A percentile compares a stretch with the other conserved stretches of the same genome.
phyloP scores from a whole-genome alignment of 257 asterid genomes.

The Lycium barbarum region DNA sequence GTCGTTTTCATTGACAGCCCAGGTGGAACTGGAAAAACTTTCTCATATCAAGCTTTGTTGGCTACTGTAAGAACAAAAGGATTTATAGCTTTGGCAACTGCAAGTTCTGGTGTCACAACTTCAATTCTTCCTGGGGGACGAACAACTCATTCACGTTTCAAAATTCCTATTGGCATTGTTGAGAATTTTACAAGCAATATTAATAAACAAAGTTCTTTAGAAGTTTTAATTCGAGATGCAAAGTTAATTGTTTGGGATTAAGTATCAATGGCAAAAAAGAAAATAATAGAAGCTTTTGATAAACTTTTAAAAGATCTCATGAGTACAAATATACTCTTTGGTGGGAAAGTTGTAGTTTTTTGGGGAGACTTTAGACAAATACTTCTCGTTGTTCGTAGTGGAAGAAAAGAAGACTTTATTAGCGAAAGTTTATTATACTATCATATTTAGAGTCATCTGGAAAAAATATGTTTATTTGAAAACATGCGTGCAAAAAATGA shows the following conservation, averaged over 20 bases:
- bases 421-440: neutral
- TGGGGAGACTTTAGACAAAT: too few relatives aligned
- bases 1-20: neutral
- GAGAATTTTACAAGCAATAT: too few relatives aligned
- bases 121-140: neutral
- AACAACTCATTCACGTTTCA: too few relatives aligned
- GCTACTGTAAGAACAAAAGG: neutral
- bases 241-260: too few relatives aligned
- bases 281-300: neutral
- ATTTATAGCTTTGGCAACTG: neutral
- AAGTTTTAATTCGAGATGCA: too few relatives aligned
- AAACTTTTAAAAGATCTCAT: neutral
- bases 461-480: neutral
- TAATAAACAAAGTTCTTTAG: too few relatives aligned
- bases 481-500: neutral
- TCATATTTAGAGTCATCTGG: neutral
- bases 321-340: neutral
- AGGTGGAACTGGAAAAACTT: neutral
- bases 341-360: neutral
- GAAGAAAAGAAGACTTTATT: neutral
- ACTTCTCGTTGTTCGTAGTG: neutral
- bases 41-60: neutral
- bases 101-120: neutral
- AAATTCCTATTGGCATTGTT: too few relatives aligned
- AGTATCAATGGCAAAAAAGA: too few relatives aligned